Evolutionary conservation across 1,284 basidiomycete genomes (phyloP), one percentile per base, ranked within the genome.

Genomic region (Puccinia triticina): DNA sequence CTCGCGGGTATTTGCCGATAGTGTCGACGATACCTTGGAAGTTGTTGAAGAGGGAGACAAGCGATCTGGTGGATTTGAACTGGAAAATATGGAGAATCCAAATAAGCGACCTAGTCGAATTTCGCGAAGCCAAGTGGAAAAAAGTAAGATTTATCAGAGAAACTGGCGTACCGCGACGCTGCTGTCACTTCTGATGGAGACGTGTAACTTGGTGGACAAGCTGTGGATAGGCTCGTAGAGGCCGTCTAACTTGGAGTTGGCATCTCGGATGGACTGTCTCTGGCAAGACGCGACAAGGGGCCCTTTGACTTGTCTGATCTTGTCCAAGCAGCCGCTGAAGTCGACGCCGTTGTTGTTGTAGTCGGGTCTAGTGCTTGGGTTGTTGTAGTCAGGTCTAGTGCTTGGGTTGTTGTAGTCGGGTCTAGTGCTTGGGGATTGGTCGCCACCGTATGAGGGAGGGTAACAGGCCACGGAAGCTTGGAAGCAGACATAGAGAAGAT

Each of bases 1-100:
- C 69, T 21, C 18, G 12, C 43, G 69, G 69, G 69, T 71, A 71
- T 71, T 29, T 3, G 16, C n/a, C 69, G 29, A 71, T 8, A 29
- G 69, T 71, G 69, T 71, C 69, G 26, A 71, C 69, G 69, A 71
- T 71, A 26, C 69, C 69, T 71, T 71, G 69, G 29, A 71, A 71
- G 69, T n/a, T 14, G 12, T 0, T 18, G 48, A 71, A 71, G 69
- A 71, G 48, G 69, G 69, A n/a, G 46, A 71, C 48, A 29, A 71
- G 69, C 43, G 69, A 71, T 40, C 29, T 26, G 48, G 69, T 71
- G 23, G 29, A 16, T 12, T 48, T 48, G 29, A 50, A 21, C 69
- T 71, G 40, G 4, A 29, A 32, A 61, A 21, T 32, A 5, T 61
- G 50, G 11, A 29, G n/a, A 8, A 61, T 50, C 14, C 2, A 34